These are phyloP conservation scores for Calonectria fujianensis DNA, from an alignment of 2,329 filamentous ascomycete species.

Conservation along the genomic window DNA sequence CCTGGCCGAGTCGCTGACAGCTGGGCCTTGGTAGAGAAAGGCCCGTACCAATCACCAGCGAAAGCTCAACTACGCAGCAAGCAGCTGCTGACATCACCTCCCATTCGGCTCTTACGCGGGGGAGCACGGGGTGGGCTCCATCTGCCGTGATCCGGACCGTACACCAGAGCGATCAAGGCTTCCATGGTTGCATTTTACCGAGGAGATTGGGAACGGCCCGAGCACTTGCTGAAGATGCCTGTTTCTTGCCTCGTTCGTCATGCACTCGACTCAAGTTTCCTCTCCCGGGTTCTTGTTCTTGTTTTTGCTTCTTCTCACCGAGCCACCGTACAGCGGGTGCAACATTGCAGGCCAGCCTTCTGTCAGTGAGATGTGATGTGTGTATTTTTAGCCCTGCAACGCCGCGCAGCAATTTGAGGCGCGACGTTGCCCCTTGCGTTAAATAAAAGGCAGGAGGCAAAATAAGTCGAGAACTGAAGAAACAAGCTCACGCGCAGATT, in stretches of 20 bases:
- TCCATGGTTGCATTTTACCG: not conserved
- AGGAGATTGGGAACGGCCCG: conserved; percentile 16
- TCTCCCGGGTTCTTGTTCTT: too few species aligned
- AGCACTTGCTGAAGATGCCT: not conserved
- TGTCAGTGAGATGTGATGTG: conserved; percentile 19
- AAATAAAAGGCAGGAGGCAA: not conserved
- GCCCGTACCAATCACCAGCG: not conserved
- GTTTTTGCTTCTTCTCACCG: not conserved
- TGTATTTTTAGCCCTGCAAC: conserved; percentile 18
- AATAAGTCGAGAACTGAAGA: not conserved
- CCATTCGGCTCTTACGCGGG: not conserved
- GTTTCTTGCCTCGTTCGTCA: not conserved
- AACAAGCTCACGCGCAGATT: conserved; percentile 16
- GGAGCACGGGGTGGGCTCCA: not conserved
- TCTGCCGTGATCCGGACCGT: conserved; percentile 5
- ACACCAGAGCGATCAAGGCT: not conserved
- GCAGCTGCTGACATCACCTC: not conserved
- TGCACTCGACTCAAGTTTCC: not conserved
- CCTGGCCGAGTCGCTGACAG: not conserved
- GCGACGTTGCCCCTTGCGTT: not conserved
- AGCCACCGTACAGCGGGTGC: not conserved
- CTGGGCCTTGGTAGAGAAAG: not conserved
- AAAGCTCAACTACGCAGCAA: too few species aligned
- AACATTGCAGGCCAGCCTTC: conserved; percentile 13
- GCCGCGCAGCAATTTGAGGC: not conserved